Evolutionary conservation across 139 green algal species (phyloP), one percentile per base, ranked within the genome.

Genomic region (Deuterostichococcus epilithicus): DNA sequence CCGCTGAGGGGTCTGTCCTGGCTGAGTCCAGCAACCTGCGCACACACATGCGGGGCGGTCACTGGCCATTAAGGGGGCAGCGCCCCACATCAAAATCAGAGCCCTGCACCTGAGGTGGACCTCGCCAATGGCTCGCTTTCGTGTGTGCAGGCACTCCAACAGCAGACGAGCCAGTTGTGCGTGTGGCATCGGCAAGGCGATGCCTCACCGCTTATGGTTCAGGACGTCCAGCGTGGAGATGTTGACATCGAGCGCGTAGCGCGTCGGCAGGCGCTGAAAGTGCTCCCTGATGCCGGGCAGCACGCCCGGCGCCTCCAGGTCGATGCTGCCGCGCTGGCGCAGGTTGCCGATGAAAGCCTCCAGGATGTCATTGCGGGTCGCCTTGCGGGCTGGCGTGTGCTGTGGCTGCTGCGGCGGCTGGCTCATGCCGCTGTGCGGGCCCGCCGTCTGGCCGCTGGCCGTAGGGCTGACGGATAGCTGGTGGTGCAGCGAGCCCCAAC

Each of bases 191-290:
- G n/a, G n/a, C n/a, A n/a, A n/a, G n/a, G n/a, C n/a, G n/a, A n/a
- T n/a, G n/a, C n/a, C 42, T 8, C 42, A 63, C 52, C 90, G 81
- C 81, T 97, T 96, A 81, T 99, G 95, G 42, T 90, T 94, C 0
- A 98, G 74, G 44, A 99, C 91, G 68, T 98, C 95, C 20, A 96
- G 60, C n/a, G 87, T 89, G 45, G 90, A 85, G 30, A 92, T 91
- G 81, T 97, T 96, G 4, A 98, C 91, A 70, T 98, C 93, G n/a
- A 96, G 77, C 3, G 90, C 90, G 76, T 98, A 98, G 42, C 92
- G 86, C 13, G 88, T 93, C 1, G 94, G 94, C 45, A 98, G 81
- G 1, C 74, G 59, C 33, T 93, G 82, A 80, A 98, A 98, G 73
- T 97, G 93, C 74, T 89, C 45, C 33, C 83, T 77, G 3, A 98